These are phyloP conservation scores for Nemania sp. DNA, from an alignment of 2,329 filamentous ascomycete genomes.

Conservation along the genomic window DNA sequence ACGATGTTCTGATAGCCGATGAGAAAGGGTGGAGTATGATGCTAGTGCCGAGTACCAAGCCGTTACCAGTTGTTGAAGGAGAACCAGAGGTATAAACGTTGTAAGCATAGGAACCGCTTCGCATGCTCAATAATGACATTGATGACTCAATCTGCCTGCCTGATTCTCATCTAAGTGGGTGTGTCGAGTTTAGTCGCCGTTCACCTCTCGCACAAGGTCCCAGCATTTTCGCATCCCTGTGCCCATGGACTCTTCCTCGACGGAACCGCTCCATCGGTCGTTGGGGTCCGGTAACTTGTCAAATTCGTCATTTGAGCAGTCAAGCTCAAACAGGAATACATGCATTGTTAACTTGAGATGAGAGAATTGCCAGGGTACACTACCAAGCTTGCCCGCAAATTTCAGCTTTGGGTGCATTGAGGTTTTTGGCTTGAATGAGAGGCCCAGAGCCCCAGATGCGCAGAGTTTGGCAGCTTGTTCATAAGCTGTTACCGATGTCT, in stretches of 20 bases:
- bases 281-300: slow-evolving; percentile 6
- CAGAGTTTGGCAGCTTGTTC: slow-evolving; percentile 43
- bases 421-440: slow-evolving; percentile 7
- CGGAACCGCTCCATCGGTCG: slow-evolving; percentile 44
- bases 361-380: slow-evolving; percentile 60
- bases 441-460: slow-evolving; percentile 37
- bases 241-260: slow-evolving; percentile 58
- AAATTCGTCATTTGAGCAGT: slow-evolving; percentile 19
- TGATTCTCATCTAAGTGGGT: too few relatives aligned
- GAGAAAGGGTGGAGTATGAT: slow-evolving; percentile 29
- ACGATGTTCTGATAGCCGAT: slow-evolving; percentile 31
- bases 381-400: slow-evolving; percentile 50
- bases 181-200: slow-evolving; percentile 19
- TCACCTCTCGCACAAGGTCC: slow-evolving; percentile 45
- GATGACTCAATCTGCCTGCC: background rate
- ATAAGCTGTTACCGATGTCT: slow-evolving; percentile 38
- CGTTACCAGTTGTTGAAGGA: slow-evolving; percentile 28
- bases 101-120: background rate
- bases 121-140: background rate
- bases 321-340: slow-evolving; percentile 53
- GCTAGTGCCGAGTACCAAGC: slow-evolving; percentile 27
- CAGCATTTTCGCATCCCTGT: slow-evolving; percentile 63
- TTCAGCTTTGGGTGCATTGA: slow-evolving; percentile 28
- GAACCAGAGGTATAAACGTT: slow-evolving; percentile 23
- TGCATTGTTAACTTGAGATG: slow-evolving; percentile 62